Conservation (phyloP, 495 filamentous ascomycete species). For the Tuber calosporum region DNA sequence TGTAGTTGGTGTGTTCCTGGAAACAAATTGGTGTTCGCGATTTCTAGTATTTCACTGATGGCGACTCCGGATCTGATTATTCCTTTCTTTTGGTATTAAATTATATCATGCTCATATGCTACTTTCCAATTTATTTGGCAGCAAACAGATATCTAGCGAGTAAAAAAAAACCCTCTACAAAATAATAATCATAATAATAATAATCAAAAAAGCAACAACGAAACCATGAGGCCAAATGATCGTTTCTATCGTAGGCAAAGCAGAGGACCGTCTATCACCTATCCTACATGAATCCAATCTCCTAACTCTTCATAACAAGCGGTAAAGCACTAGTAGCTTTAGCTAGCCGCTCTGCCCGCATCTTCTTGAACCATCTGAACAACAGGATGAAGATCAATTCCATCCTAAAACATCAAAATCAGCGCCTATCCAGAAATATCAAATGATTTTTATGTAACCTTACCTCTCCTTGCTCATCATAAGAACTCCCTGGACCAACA, state of each 20-base stretch:
- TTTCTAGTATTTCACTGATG: background rate
- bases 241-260: background rate
- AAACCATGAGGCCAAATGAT: background rate
- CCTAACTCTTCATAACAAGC: conserved; percentile 42
- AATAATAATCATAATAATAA: no score
- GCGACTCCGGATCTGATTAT: background rate
- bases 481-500: conserved; percentile 86
- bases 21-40: background rate
- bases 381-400: conserved; percentile 83
- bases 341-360: conserved; percentile 63
- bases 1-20: background rate
- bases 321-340: conserved; percentile 47
- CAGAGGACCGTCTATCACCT: background rate
- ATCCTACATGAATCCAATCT: background rate
- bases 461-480: conserved; percentile 99
- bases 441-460: conserved; percentile 31
- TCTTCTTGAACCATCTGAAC: conserved; percentile 66
- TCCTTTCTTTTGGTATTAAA: background rate
- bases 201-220: background rate
- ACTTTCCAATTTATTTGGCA: background rate
- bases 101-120: background rate
- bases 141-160: background rate
- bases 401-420: conserved; percentile 53
- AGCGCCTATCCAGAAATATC: background rate
- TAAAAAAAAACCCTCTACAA: background rate